Conservation (phyloP, 1,139 yeast species). For the Diutina catenulata region DNA sequence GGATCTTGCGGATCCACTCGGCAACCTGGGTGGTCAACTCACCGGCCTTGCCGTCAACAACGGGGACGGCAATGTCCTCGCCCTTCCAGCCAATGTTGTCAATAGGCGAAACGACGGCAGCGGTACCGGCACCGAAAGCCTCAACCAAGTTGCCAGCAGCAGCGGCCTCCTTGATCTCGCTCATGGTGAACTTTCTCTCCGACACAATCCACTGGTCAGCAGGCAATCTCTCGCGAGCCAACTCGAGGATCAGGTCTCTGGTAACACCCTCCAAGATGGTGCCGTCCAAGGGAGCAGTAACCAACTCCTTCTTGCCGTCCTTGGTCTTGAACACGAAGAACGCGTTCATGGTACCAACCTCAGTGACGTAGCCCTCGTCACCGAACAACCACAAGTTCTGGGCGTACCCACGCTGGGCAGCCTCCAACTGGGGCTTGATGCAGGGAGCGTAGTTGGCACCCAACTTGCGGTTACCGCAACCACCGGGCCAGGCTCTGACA, state of each 20-base stretch:
- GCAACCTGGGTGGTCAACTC: slow-evolving; percentile 64
- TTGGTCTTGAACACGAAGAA: slow-evolving; percentile 70
- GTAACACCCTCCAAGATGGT: slow-evolving; percentile 96
- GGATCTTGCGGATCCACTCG: slow-evolving; percentile 78
- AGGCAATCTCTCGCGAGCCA: slow-evolving; percentile 65
- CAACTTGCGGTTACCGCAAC: slow-evolving; percentile 87
- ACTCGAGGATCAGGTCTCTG: slow-evolving; percentile 72
- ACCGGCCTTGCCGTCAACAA: slow-evolving; percentile 75
- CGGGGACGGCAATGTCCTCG: slow-evolving; percentile 60
- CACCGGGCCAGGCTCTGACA: slow-evolving; percentile 99
- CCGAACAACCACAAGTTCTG: slow-evolving; percentile 97
- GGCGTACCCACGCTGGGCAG: slow-evolving; percentile 81
- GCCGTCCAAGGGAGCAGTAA: slow-evolving; percentile 94
- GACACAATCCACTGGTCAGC: slow-evolving; percentile 64
- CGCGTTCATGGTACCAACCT: slow-evolving; percentile 96
- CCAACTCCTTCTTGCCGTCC: slow-evolving; percentile 79
- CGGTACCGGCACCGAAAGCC: slow-evolving; percentile 96
- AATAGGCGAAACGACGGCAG: slow-evolving; percentile 93
- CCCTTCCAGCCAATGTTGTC: slow-evolving; percentile 75
- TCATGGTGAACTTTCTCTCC: slow-evolving; percentile 75
- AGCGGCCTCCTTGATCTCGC: slow-evolving; percentile 70
- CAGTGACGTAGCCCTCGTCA: slow-evolving; percentile 79
- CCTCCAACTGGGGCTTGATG: slow-evolving; percentile 76
- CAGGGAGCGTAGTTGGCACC: slow-evolving; percentile 98
- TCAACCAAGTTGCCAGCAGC: slow-evolving; percentile 75